Evolutionary conservation across 371 early-diverging fungal genomes (phyloP), one percentile per base, ranked within the genome.

Genomic region (Polyrhizophydium stewartii): DNA sequence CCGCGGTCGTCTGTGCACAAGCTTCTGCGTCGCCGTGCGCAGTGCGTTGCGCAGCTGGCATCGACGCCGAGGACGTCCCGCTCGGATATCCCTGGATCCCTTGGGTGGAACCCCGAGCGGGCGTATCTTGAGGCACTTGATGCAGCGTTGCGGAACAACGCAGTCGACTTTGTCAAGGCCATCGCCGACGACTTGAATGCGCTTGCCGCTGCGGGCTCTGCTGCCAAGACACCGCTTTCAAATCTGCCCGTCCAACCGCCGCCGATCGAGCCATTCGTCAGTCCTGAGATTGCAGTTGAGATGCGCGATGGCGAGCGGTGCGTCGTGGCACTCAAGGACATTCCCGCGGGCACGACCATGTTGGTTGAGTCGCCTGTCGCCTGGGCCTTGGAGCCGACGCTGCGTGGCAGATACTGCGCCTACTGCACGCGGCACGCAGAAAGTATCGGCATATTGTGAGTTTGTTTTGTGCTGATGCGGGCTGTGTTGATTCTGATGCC

Each of bases 281-380:
- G n/a, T 43, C 43, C 43, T 17, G n/a, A 43, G n/a, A 43, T 43
- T 43, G 43, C 16, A 43, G 43, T 43, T 43, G 43, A 16, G 17
- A 17, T 17, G 16, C n/a, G 16, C 17, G n/a, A 43, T 43, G 43
- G 43, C n/a, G 43, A 43, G 16, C 43, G 43, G 16, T 17, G 43
- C n/a, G 43, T 43, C 17, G n/a, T 43, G 16, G 43, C 43, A 43
- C n/a, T n/a, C 17, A 16, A 43, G 43, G 43, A 43, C n/a, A 43
- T 43, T n/a, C 16, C 16, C 16, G 43, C 43, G n/a, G 43, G 43
- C n/a, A n/a, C 16, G 43, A n/a, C n/a, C n/a, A 16, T 43, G 43
- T n/a, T 43, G 43, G 43, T 43, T 43, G 43, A 43, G n/a, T 16
- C 43, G n/a, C 43, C 43, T n/a, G n/a, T 43, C n/a, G 43, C 43